Evolutionary conservation across 192 early-diverging fungal genomes (phyloP).

Genomic region (Backusella parvicylindrica): DNA sequence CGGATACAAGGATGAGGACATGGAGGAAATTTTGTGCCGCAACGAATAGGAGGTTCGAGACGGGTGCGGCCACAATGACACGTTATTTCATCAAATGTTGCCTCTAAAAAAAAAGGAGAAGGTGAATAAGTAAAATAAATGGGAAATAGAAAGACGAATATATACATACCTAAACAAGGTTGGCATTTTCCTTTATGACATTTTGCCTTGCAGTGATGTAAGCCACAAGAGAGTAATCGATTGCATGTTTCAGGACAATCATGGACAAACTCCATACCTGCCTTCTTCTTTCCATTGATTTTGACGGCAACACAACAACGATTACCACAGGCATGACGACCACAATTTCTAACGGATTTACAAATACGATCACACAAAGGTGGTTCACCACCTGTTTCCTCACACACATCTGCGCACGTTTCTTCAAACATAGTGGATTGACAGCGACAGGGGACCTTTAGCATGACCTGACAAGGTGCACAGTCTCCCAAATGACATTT

Average conservation of each 20-base stretch:
- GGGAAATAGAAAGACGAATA: not conserved
- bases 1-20: conserved; percentile 77
- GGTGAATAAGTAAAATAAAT: not conserved
- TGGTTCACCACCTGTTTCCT: conserved; percentile 38
- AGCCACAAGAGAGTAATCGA: conserved; percentile 74
- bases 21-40: conserved; percentile 70
- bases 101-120: conserved; percentile 36
- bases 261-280: conserved; percentile 37
- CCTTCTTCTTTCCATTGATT: conserved; percentile 24
- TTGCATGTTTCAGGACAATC: conserved; percentile 69
- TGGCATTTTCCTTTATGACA: conserved; percentile 81
- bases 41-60: conserved; percentile 81
- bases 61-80: conserved; percentile 86
- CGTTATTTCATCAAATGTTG: conserved; percentile 77
- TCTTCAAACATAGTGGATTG: conserved; percentile 44
- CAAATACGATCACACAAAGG: conserved; percentile 64
- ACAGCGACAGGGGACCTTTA: conserved; percentile 63
- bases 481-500: conserved; percentile 65
- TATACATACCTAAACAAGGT: conserved; percentile 56
- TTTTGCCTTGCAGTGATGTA: conserved; percentile 66
- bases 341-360: conserved; percentile 56
- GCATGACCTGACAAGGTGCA: conserved; percentile 49
- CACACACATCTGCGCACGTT: conserved; percentile 41
- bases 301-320: conserved; percentile 60
- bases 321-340: conserved; percentile 65